phyloP scores from a whole-genome alignment of 345 rosid genomes.

The Syzygium oleosum region DNA sequence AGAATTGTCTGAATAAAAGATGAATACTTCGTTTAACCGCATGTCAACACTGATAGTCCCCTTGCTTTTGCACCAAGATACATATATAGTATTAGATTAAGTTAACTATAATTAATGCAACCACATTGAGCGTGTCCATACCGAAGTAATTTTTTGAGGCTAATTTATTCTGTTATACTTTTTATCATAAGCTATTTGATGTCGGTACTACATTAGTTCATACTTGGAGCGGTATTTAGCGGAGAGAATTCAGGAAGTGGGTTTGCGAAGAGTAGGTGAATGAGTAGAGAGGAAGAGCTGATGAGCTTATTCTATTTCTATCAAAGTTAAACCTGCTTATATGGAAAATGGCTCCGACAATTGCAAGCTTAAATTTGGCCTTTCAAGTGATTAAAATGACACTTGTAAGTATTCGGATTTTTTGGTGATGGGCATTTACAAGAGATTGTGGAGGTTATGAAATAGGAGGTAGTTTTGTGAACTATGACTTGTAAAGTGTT shows the following conservation, averaged over 20 bases:
- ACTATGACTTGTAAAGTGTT: background rate
- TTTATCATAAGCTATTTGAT: rapidly evolving
- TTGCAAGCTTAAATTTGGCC: background rate
- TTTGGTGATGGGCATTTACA: background rate
- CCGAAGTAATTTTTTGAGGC: background rate
- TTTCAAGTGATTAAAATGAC: background rate
- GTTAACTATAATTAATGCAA: background rate
- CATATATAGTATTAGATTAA: background rate
- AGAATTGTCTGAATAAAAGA: background rate
- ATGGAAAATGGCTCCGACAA: background rate
- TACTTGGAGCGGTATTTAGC: rapidly evolving
- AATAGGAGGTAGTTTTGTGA: rapidly evolving
- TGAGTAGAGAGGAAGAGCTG: background rate
- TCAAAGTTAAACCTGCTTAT: rapidly evolving
- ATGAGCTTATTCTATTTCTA: background rate
- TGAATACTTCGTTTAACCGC: background rate
- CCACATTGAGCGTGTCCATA: background rate
- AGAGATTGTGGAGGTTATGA: background rate
- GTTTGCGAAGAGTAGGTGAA: rapidly evolving
- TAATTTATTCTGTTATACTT: background rate
- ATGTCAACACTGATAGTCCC: background rate
- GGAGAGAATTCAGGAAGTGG: background rate
- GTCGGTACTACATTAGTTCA: background rate
- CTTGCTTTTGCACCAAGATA: background rate
- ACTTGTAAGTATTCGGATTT: background rate